Evolutionary conservation across 768 basidiomycete species (phyloP).

Genomic region (Boletellus ananas): DNA sequence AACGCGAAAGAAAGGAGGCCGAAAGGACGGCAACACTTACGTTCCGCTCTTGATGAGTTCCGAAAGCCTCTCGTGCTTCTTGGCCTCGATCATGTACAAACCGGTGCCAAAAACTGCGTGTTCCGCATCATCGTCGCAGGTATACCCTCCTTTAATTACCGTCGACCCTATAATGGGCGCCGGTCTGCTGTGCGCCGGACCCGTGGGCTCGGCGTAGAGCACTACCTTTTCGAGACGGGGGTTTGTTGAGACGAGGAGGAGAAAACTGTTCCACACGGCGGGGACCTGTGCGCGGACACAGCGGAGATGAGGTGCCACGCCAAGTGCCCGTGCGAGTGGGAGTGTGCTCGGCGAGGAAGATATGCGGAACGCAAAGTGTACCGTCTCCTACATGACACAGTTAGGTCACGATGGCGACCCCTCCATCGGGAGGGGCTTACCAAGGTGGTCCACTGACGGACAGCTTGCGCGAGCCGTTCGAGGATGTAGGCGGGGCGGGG

Average conservation of each 20-base stretch:
- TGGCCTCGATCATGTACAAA: conserved; percentile 56
- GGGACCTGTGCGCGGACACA: conserved; percentile 53
- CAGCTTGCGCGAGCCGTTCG: conserved; percentile 41
- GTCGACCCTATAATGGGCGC: conserved; percentile 1
- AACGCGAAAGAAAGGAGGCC: neutral
- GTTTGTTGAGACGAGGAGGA: conserved; percentile 49
- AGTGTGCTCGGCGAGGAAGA: conserved; percentile 35
- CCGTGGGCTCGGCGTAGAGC: conserved; percentile 27
- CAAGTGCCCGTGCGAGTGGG: conserved; percentile 35
- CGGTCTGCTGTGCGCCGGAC: conserved; percentile 5
- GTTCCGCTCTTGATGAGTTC: conserved; percentile 57
- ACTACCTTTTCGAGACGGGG: conserved; percentile 46
- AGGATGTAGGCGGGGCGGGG: conserved; percentile 44
- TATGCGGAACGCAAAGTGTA: conserved; percentile 53
- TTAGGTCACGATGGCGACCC: neutral
- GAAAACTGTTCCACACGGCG: conserved; percentile 53
- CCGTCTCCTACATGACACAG: conserved; percentile 41
- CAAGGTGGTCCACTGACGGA: conserved; percentile 42
- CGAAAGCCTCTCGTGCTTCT: conserved; percentile 45
- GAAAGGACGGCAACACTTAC: conserved; percentile 26
- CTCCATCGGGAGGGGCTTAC: conserved; percentile 34
- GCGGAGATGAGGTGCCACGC: conserved; percentile 42
- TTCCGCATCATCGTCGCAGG: conserved; percentile 14
- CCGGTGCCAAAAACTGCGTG: conserved; percentile 44
- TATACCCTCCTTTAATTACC: conserved; percentile 11